Evolutionary conservation across 768 basidiomycete species (phyloP).

Genomic region (Lactarius deliciosus): DNA sequence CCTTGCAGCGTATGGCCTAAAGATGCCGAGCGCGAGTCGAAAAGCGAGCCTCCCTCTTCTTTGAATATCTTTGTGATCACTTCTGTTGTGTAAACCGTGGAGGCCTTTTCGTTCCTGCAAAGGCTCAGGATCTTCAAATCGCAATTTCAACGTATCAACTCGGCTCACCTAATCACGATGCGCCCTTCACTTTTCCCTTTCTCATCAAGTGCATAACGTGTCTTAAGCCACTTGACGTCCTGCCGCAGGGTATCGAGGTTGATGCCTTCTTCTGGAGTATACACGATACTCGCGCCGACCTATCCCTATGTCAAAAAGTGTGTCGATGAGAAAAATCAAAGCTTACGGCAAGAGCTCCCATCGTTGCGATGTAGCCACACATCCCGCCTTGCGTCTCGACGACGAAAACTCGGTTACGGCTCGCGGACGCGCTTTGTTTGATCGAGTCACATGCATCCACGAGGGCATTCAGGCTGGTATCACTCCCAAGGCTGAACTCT

Average conservation of each 20-base stretch:
- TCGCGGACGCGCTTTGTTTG: conserved; percentile 97
- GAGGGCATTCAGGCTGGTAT: conserved; percentile 96
- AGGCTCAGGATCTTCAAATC: neutral
- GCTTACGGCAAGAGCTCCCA: conserved; percentile 93
- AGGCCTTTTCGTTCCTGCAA: conserved; percentile 79
- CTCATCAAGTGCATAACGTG: conserved; percentile 79
- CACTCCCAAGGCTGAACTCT: conserved; percentile 92
- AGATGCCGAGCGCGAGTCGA: conserved; percentile 94
- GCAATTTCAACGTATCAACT: conserved; percentile 1
- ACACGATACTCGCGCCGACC: conserved; percentile 91
- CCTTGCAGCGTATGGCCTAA: conserved; percentile 97
- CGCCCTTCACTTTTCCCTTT: conserved; percentile 92
- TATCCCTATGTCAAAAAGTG: conserved; percentile 34
- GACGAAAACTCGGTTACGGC: conserved; percentile 93
- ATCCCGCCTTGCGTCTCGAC: conserved; percentile 98
- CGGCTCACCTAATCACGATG: conserved; percentile 79
- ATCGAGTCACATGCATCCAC: conserved; percentile 98
- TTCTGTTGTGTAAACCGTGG: conserved; percentile 86
- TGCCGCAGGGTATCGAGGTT: conserved; percentile 73
- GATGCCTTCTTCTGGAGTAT: conserved; percentile 92
- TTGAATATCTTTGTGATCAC: conserved; percentile 91
- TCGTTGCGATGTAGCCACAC: conserved; percentile 92
- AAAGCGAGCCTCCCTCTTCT: conserved; percentile 89
- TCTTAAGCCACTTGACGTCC: conserved; percentile 87
- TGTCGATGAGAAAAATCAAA: neutral